Evolutionary conservation across 768 basidiomycete species (phyloP), one percentile per base, ranked within the genome.

Genomic region (Exsudoporus frostii): DNA sequence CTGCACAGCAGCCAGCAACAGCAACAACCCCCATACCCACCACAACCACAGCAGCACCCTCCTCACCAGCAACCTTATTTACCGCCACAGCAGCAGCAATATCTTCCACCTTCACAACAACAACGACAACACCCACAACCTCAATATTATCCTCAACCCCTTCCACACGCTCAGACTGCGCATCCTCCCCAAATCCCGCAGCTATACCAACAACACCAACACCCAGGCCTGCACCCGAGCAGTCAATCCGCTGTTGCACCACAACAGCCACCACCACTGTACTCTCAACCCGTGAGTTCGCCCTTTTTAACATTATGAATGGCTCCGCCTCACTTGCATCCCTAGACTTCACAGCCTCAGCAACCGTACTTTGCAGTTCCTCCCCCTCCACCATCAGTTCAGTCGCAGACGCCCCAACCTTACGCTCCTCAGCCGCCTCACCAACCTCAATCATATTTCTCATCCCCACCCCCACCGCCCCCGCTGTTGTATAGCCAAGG

Each of bases 371-470:
- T 55, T 45, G n/a, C 38, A 47, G 55, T 59, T 22, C 63, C 66
- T 25, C 59, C 65, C 2, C 60, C 57, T n/a, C 63, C 51, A 1
- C 59, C 58, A 17, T 27, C 36, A 2, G 22, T 53, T 37, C 62
- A 51, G 19, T 32, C 51, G 11, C 65, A 55, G 45, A 55, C 54
- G 8, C 58, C 56, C 10, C 52, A 55, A 14, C 49, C 54, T 29
- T 25, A 53, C 45, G 20, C 46, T 2, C 46, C 59, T 32, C 66
- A 62, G 45, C 46, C 38, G 55, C 52, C 50, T 49, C 63, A 51
- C 48, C 70, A 63, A 0, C 43, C 58, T 5, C 61, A 60, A 32
- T 56, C 62, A 25, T 47, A 59, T 48, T 53, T 68, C 41, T 49
- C 59, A 19, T 60, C 55, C 32, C 69, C 64, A 0, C 64, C 63